Percentiles rank a stretch among this genome's conserved stretches.
phyloP scores from a whole-genome alignment of 176 grass and related monocot genomes.

The Thalia dealbata region DNA sequence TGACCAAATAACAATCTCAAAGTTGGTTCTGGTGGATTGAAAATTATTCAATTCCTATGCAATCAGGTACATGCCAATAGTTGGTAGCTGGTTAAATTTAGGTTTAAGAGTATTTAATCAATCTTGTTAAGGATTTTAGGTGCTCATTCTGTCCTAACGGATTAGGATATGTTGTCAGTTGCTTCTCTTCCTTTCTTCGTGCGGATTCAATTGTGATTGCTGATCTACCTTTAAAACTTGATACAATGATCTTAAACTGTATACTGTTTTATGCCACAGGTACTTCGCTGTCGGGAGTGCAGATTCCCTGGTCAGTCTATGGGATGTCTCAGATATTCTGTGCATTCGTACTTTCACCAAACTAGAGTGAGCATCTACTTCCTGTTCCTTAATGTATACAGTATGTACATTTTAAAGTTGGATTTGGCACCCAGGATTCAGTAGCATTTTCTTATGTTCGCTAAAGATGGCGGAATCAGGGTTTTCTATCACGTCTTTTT shows the following conservation, averaged over 20 bases:
- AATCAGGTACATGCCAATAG: no score
- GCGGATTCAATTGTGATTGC: background rate
- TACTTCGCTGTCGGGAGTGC: slow-evolving; percentile 99
- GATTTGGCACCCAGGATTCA: background rate
- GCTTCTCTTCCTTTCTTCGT: background rate
- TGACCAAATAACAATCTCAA: no score
- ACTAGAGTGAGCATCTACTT: slow-evolving; percentile 56
- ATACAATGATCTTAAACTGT: slow-evolving; percentile 17
- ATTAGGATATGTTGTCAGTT: no score
- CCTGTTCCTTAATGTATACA: background rate
- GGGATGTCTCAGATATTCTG: slow-evolving; percentile 85
- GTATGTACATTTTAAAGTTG: background rate
- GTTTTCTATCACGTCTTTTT: background rate
- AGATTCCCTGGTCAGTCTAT: slow-evolving; percentile 97
- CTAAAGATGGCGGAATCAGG: background rate
- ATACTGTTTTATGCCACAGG: slow-evolving; percentile 40
- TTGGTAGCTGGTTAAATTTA: no score
- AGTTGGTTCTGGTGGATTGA: no score
- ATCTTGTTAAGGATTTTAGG: no score
- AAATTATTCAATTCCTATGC: no score
- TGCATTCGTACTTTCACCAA: slow-evolving; percentile 94
- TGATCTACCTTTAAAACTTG: background rate
- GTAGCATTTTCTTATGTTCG: background rate
- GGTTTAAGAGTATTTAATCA: no score
- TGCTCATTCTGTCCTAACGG: no score